phyloP scores from a whole-genome alignment of 768 basidiomycete genomes.

The Lactifluus piperatus region DNA sequence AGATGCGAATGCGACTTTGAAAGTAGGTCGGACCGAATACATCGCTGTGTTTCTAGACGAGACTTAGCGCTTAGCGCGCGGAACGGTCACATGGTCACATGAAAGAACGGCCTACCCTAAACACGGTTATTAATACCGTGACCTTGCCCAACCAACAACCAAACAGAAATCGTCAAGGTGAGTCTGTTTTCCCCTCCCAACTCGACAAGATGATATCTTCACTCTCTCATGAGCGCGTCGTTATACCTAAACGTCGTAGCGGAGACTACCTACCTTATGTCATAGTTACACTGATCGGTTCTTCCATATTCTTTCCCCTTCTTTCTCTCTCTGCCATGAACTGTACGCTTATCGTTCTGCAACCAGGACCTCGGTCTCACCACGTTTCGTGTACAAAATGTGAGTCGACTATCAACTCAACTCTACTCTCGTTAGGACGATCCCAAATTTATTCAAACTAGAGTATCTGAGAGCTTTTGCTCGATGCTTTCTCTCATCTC shows the following conservation, averaged over 20 bases:
- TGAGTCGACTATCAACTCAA: constrained; percentile 3
- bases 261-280: constrained; percentile 47
- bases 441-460: constrained; percentile 70
- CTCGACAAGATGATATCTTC: constrained; percentile 48
- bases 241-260: constrained; percentile 45
- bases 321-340: constrained; percentile 10
- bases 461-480: constrained; percentile 76
- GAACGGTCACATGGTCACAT: neutral
- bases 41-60: too few relatives aligned
- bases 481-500: constrained; percentile 54
- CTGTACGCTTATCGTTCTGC: neutral
- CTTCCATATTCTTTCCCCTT: constrained; percentile 14
- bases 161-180: constrained; percentile 4
- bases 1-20: neutral
- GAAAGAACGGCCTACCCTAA: constrained; percentile 19
- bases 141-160: neutral
- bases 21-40: neutral
- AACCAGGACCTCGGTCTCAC: neutral
- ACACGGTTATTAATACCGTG: neutral
- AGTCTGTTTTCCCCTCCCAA: constrained; percentile 22
- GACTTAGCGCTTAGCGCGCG: too few relatives aligned
- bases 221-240: constrained; percentile 40
- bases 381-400: neutral
- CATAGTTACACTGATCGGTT: constrained; percentile 90
- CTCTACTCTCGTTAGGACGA: constrained; percentile 39